Evolutionary conservation across 805 yeast species (phyloP).

Genomic region (Kuraishia hungarica): DNA sequence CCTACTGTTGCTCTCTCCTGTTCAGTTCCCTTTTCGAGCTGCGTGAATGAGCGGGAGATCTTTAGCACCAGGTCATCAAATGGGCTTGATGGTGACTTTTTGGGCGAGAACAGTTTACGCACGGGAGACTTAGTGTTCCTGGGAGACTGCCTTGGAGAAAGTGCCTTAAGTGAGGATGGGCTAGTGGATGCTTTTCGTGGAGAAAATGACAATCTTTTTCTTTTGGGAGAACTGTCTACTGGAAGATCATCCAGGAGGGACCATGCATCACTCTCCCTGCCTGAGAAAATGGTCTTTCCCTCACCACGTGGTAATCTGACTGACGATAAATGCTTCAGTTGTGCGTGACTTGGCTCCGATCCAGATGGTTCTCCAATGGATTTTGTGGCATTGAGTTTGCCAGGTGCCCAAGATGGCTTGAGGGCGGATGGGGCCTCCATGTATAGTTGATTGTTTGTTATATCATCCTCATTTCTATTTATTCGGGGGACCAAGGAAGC

Average conservation of each 20-base stretch:
- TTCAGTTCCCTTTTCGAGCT: neutral
- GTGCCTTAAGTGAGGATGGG: neutral
- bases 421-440: conserved; percentile 9
- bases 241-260: conserved; percentile 5
- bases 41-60: neutral
- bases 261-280: neutral
- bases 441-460: conserved; percentile 9
- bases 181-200: neutral
- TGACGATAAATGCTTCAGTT: neutral
- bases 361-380: neutral
- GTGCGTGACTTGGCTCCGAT: neutral
- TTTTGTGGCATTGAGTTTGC: neutral
- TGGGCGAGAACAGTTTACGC: neutral
- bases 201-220: neutral
- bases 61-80: neutral
- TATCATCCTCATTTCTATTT: neutral
- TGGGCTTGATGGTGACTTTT: neutral
- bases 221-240: neutral
- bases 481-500: neutral
- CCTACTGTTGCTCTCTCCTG: neutral
- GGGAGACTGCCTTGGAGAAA: neutral
- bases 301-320: too few species aligned
- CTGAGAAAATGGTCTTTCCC: neutral
- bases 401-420: conserved; percentile 8
- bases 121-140: neutral